Evolutionary conservation across 352 stramenopile genomes (phyloP).

Genomic region (Globisporangium recalcitrans): DNA sequence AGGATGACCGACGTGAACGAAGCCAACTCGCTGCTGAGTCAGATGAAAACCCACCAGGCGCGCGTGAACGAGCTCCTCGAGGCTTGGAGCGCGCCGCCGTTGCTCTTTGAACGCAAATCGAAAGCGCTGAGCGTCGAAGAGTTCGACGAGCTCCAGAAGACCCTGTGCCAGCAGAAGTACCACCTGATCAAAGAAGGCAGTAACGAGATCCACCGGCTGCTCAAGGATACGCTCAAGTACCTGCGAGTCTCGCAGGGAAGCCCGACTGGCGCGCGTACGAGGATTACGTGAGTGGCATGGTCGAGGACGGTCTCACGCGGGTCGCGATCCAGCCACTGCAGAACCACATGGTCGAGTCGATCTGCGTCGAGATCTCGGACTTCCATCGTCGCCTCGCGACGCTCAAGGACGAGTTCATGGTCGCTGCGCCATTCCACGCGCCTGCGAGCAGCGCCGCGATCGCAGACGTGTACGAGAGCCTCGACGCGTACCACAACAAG

Average conservation of each 20-base stretch:
- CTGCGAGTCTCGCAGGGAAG: conserved; percentile 87
- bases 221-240: conserved; percentile 89
- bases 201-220: conserved; percentile 81
- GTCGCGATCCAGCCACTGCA: conserved; percentile 82
- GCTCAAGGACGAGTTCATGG: conserved; percentile 64
- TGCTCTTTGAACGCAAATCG: conserved; percentile 84
- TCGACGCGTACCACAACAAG: conserved; percentile 85
- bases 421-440: conserved; percentile 46
- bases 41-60: conserved; percentile 86
- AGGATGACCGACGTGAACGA: conserved; percentile 88
- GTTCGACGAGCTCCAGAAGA: conserved; percentile 84
- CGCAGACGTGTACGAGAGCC: conserved; percentile 75
- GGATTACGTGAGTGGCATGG: conserved; percentile 89
- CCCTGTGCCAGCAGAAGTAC: conserved; percentile 75
- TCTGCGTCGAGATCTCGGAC: conserved; percentile 63
- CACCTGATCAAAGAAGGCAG: conserved; percentile 85
- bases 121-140: conserved; percentile 80
- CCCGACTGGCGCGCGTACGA: conserved; percentile 91
- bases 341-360: conserved; percentile 83
- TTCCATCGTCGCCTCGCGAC: conserved; percentile 64
- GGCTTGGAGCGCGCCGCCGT: conserved; percentile 57
- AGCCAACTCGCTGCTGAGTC: conserved; percentile 75
- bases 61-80: conserved; percentile 75
- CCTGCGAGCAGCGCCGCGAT: conserved; percentile 24
- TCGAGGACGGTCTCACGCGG: conserved; percentile 76